These are phyloP conservation scores for Apiospora koreana DNA, from an alignment of 2,329 filamentous ascomycete species.

Conservation along the genomic window DNA sequence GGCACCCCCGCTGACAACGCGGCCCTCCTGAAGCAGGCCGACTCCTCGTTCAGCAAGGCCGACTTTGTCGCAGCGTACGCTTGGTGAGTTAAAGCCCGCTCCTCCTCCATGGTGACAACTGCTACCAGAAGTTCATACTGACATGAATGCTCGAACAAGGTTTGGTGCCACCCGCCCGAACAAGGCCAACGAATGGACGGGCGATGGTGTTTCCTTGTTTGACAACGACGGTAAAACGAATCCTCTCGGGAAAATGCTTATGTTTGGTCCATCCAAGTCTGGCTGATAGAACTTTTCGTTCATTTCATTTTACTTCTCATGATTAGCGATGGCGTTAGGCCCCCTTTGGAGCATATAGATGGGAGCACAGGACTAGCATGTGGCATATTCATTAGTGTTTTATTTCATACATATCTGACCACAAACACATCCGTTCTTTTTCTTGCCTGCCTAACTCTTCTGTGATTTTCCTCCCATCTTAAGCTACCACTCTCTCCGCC, in stretches of 20 bases:
- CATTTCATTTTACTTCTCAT: background rate
- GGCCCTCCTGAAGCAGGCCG: constrained; percentile 31
- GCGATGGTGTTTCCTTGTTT: background rate
- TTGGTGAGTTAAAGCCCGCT: constrained; percentile 23
- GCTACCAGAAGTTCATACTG: background rate
- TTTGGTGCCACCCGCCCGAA: constrained; percentile 34
- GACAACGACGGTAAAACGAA: background rate
- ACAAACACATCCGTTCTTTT: background rate
- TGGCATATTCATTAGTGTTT: background rate
- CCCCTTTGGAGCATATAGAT: background rate
- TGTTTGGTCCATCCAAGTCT: background rate
- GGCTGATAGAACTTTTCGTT: background rate
- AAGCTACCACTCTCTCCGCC: constrained; percentile 13
- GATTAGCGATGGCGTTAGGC: background rate
- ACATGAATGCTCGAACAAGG: constrained; percentile 16
- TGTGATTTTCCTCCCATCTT: background rate
- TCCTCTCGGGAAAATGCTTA: background rate
- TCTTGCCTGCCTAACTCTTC: background rate
- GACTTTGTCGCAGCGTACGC: constrained; percentile 39
- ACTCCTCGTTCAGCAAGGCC: constrained; percentile 37
- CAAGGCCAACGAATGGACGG: background rate
- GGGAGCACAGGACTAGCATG: background rate
- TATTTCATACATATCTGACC: background rate
- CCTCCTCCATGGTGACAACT: too few species aligned
- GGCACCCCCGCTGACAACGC: background rate